Conservation (phyloP, 805 yeast genomes). For the Vanderwaltozyma verrucispora region DNA sequence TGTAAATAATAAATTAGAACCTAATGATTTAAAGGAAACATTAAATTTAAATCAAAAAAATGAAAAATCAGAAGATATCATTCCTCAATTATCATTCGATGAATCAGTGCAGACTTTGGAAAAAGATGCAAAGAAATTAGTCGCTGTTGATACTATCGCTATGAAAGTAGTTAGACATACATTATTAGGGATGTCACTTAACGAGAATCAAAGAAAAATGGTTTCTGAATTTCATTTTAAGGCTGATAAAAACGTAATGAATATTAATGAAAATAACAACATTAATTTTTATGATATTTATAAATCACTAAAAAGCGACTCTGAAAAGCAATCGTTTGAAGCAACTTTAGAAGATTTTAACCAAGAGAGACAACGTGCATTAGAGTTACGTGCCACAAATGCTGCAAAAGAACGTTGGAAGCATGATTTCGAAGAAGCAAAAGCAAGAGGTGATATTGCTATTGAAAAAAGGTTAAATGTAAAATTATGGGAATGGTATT, state of each 20-base stretch:
- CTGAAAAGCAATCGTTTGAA: slow-evolving; percentile 48
- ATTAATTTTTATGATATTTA: slow-evolving; percentile 62
- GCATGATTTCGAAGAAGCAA: slow-evolving; percentile 61
- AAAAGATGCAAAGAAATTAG: slow-evolving; percentile 44
- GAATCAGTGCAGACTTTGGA: slow-evolving; percentile 34
- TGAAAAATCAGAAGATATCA: not conserved
- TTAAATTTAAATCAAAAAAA: not conserved
- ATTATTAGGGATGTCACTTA: slow-evolving; percentile 39
- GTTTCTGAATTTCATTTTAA: slow-evolving; percentile 29
- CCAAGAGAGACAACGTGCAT: slow-evolving; percentile 58
- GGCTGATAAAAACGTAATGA: slow-evolving; percentile 28
- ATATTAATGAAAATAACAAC: slow-evolving; percentile 15
- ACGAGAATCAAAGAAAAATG: slow-evolving; percentile 20
- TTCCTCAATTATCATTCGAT: slow-evolving; percentile 10
- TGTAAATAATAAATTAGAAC: not conserved
- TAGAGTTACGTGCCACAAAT: slow-evolving; percentile 69
- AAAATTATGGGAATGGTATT: slow-evolving; percentile 77
- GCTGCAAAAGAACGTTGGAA: slow-evolving; percentile 88
- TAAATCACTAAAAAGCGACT: slow-evolving; percentile 38
- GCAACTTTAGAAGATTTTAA: slow-evolving; percentile 59
- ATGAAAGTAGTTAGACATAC: slow-evolving; percentile 71
- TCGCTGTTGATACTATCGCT: slow-evolving; percentile 67
- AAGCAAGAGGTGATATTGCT: slow-evolving; percentile 45
- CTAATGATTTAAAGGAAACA: not conserved
- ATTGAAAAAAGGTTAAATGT: slow-evolving; percentile 56